Base-by-base conservation (phyloP, 176 grass and related monocot genomes). In the Thalia dealbata region DNA sequence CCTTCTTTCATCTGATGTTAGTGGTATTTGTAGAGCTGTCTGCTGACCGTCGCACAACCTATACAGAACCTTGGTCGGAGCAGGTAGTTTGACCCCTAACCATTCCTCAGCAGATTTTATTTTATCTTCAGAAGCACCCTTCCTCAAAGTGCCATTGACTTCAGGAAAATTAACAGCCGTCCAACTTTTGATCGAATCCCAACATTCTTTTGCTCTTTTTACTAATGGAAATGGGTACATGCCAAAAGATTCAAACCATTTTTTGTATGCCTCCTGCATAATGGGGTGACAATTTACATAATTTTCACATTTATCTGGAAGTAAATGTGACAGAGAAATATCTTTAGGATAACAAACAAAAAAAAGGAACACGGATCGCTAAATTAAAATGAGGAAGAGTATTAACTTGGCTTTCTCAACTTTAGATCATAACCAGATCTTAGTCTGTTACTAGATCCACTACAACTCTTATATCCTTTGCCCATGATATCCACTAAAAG, bases 1-100 rank as follows among this genome's bases (percentile, higher is more conserved):
- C 69, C 63, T 26, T 58, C 69, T 81, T 81, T 82, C 64, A 11
- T n/a, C 19, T 52, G 10, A 14, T n/a, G n/a, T n/a, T 18, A 79
- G 28, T 10, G 11, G 21, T 79, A 30, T 10, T 52, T 52, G 51
- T 64, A 50, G 79, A 69, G 78, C 64, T 50, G 90, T 88, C 35
- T 84, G 73, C 61, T 99, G 95, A 76, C 90, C 95, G 73, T 99
- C 92, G 78, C 95, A 99, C 70, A 93, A 82, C 44, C 90, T 90
- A 84, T 93, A 99, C 51, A 99, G 43, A 43, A 99, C 28, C 75
- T 84, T 99, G 59, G 87, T 99, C 14, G 95, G 81, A 73, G 90
- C 56, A 67, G 95, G 95, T 58, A 93, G 73, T 60, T 85, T 83
- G 48, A 91, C 82, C 67, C 95, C 95, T 75, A 93, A 83, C 38